Conservation (phyloP, 2,329 filamentous ascomycete species). For the Fusarium burgessii region DNA sequence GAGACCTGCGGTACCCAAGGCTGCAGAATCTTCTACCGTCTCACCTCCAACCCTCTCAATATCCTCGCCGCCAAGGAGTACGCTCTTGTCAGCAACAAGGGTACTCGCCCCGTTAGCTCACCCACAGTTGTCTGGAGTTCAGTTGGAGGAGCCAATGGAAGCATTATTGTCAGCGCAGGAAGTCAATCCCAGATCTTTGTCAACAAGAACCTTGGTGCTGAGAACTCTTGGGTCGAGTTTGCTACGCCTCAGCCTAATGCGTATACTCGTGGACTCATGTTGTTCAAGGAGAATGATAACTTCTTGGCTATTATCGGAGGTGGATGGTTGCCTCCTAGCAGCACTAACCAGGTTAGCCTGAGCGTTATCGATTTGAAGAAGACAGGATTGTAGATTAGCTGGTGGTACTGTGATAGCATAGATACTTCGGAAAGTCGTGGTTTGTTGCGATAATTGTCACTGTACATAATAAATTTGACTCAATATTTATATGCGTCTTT, state of each 20-base stretch:
- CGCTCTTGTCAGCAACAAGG: conserved; percentile 51
- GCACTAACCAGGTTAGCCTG: conserved; percentile 57
- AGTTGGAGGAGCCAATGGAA: conserved; percentile 58
- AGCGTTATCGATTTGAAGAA: conserved; percentile 49
- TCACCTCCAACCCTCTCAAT: conserved; percentile 54
- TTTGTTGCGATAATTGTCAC: background rate
- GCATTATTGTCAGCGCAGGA: conserved; percentile 57
- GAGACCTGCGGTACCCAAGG: conserved; percentile 65
- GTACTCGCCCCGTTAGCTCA: conserved; percentile 54
- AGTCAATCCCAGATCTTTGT: conserved; percentile 55
- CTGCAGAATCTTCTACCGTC: conserved; percentile 59
- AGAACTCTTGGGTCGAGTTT: conserved; percentile 52
- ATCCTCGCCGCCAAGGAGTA: conserved; percentile 49
- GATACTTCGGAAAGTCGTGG: no score
- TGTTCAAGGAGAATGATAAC: conserved; percentile 52
- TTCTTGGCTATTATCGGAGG: conserved; percentile 58
- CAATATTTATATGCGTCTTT: background rate
- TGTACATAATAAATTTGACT: background rate
- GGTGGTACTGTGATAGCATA: background rate
- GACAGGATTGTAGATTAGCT: conserved; percentile 10
- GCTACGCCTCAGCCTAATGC: conserved; percentile 51
- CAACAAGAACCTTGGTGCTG: conserved; percentile 56
- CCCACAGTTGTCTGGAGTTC: conserved; percentile 60
- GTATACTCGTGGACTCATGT: conserved; percentile 53
- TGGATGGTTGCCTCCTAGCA: conserved; percentile 59